A percentile compares a stretch with the other conserved stretches of the same genome.
phyloP scores from a whole-genome alignment of 257 asterid species.

The Solanum chiquidenum region DNA sequence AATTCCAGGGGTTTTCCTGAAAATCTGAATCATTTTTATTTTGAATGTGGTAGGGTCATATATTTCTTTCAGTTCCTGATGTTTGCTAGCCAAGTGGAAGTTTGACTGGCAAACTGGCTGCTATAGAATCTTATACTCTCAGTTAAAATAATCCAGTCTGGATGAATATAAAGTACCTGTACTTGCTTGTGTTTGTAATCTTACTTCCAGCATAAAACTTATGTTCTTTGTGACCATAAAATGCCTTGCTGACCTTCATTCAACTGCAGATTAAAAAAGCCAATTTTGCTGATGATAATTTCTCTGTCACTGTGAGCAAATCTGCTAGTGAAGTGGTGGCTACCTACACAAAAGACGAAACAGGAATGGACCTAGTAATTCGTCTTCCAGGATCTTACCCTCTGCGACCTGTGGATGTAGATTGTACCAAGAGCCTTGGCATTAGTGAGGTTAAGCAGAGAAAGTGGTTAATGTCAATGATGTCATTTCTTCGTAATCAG shows the following conservation, averaged over 20 bases:
- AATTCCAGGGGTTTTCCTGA: background rate
- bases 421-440: slow-evolving; percentile 93
- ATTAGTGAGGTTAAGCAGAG: slow-evolving; percentile 82
- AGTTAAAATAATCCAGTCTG: background rate
- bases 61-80: background rate
- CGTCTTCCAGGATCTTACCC: slow-evolving; percentile 98
- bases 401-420: slow-evolving; percentile 76
- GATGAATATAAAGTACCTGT: background rate
- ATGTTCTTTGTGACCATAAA: background rate
- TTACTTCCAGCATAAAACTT: background rate
- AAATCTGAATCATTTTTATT: background rate
- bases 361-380: slow-evolving; percentile 91
- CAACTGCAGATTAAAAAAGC: slow-evolving; percentile 79
- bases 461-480: slow-evolving; percentile 95
- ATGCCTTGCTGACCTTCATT: background rate
- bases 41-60: background rate
- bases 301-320: slow-evolving; percentile 87
- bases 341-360: slow-evolving; percentile 92
- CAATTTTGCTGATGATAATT: slow-evolving; percentile 69
- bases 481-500: slow-evolving; percentile 88
- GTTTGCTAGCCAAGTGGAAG: background rate
- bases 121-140: background rate
- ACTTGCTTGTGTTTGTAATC: background rate
- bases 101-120: background rate
- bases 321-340: slow-evolving; percentile 95